Conservation (phyloP, 2,329 filamentous ascomycete species). For the Penicillium brevicompactum region DNA sequence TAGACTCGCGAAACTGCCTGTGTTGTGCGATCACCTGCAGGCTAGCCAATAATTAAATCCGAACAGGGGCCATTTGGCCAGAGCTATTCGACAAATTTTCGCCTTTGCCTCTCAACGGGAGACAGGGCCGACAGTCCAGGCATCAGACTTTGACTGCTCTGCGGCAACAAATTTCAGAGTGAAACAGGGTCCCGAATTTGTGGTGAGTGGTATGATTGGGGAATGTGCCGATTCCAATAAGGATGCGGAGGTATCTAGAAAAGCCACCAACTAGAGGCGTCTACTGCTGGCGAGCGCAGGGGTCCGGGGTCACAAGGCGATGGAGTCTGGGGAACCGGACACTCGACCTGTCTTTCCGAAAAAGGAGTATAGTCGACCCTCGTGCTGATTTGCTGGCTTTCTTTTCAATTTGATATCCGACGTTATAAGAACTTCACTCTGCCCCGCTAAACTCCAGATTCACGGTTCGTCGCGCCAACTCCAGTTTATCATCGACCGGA, state of each 20-base stretch:
- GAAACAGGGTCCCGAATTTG: neutral
- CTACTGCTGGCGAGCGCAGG: constrained; percentile 12
- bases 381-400: neutral
- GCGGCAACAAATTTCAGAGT: constrained; percentile 1
- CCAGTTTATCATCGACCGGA: constrained; percentile 1
- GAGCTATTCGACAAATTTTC: constrained; percentile 3
- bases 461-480: constrained; percentile 8
- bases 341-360: constrained; percentile 10
- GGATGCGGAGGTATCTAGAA: constrained; percentile 22
- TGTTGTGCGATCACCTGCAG: neutral
- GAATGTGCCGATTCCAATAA: constrained; percentile 23
- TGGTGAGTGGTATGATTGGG: constrained; percentile 18
- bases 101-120: constrained; percentile 6
- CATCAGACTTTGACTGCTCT: constrained; percentile 12
- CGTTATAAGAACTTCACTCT: constrained; percentile 23
- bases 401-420: neutral
- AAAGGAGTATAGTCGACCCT: constrained; percentile 2
- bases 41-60: neutral
- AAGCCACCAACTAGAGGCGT: constrained; percentile 19
- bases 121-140: constrained; percentile 19
- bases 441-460: constrained; percentile 8
- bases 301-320: constrained; percentile 20
- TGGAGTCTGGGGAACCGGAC: constrained; percentile 18
- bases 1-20: neutral
- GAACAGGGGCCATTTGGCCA: constrained; percentile 3